Base-by-base conservation (phyloP, 345 rosid genomes). In the Anastatica hierochuntica region DNA sequence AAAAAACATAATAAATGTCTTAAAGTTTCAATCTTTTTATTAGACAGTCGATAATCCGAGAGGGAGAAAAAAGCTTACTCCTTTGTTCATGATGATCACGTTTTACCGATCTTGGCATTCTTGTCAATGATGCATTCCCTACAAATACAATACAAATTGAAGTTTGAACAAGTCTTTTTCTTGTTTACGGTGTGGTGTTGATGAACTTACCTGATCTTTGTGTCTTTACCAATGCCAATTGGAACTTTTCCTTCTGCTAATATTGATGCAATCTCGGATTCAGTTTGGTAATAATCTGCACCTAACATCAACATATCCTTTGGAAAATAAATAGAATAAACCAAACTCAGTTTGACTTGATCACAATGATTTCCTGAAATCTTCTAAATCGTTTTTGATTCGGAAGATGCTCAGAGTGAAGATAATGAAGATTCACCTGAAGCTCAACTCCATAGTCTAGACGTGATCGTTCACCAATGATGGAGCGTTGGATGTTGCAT, bases 301-400 rank as follows among this genome's bases (percentile, higher is more conserved):
- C 95, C 95, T 82, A 85, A 78, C 95, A 89, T 83, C 80, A 89
- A 53, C 0, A 88, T 81, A 63, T 89, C 94, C 97, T 89, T n/a
- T n/a, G n/a, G n/a, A n/a, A n/a, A n/a, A n/a, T n/a, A n/a, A n/a
- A n/a, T n/a, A n/a, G n/a, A n/a, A n/a, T n/a, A n/a, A n/a, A n/a
- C n/a, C n/a, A n/a, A n/a, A n/a, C n/a, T n/a, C n/a, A n/a, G n/a
- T n/a, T n/a, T n/a, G n/a, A n/a, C n/a, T n/a, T n/a, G n/a, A n/a
- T n/a, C n/a, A n/a, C n/a, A n/a, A n/a, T n/a, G n/a, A n/a, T n/a
- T n/a, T n/a, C n/a, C n/a, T n/a, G n/a, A n/a, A n/a, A n/a, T n/a
- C n/a, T n/a, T n/a, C n/a, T n/a, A n/a, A n/a, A n/a, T n/a, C n/a
- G n/a, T n/a, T n/a, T n/a, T n/a, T n/a, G n/a, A n/a, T n/a, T n/a